phyloP scores from a whole-genome alignment of 306 rosid species.

The Castanea crenata region DNA sequence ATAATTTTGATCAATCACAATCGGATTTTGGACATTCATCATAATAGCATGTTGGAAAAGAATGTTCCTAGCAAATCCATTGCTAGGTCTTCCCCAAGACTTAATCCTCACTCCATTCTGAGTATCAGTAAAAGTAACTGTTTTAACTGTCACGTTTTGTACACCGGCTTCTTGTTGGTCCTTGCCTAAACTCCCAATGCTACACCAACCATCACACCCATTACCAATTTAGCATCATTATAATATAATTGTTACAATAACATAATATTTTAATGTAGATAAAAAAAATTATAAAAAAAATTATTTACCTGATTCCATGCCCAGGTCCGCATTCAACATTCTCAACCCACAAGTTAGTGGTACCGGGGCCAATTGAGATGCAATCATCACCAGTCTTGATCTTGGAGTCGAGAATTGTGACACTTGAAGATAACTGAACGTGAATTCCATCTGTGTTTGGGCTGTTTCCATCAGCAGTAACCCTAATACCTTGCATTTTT shows the following conservation, averaged over 20 bases:
- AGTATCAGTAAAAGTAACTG: constrained; percentile 31
- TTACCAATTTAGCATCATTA: not conserved
- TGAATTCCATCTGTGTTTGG: constrained; percentile 72
- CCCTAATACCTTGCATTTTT: constrained; percentile 29
- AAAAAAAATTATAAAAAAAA: no score
- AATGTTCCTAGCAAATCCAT: constrained; percentile 43
- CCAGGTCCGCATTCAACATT: constrained; percentile 60
- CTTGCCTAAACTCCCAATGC: constrained; percentile 58
- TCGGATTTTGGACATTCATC: constrained; percentile 45
- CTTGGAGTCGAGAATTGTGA: constrained; percentile 39
- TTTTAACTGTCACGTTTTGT: constrained; percentile 53
- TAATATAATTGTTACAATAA: no score
- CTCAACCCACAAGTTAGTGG: constrained; percentile 59
- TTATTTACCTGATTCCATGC: constrained; percentile 57
- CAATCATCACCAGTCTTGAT: constrained; percentile 61
- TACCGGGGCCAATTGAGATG: constrained; percentile 63
- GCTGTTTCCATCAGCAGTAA: constrained; percentile 39
- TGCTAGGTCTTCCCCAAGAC: constrained; percentile 59
- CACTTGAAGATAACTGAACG: constrained; percentile 44
- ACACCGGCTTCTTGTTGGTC: constrained; percentile 40
- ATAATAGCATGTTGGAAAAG: constrained; percentile 34
- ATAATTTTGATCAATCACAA: constrained; percentile 54
- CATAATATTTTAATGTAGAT: no score
- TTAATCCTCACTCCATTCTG: constrained; percentile 52
- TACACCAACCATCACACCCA: constrained; percentile 5